phyloP scores from a whole-genome alignment of 345 rosid genomes.

The Eucalyptus cloeziana region DNA sequence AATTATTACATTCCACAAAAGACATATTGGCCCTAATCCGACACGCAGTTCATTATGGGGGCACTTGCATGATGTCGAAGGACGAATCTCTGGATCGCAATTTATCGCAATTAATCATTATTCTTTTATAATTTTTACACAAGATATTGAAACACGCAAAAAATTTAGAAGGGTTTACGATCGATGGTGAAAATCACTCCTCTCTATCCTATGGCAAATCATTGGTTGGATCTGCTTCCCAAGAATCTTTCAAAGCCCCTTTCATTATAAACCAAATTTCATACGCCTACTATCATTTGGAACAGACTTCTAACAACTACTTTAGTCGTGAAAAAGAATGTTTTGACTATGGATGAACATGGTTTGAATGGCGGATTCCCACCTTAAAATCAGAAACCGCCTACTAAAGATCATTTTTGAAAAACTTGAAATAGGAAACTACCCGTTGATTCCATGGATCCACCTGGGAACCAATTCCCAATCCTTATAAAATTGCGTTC shows the following conservation, averaged over 20 bases:
- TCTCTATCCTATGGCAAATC: background rate
- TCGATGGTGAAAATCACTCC: background rate
- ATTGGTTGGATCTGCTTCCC: background rate
- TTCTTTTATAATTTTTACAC: background rate
- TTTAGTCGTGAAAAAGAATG: background rate
- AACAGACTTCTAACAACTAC: background rate
- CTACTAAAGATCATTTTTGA: no score
- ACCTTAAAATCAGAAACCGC: no score
- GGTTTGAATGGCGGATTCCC: no score
- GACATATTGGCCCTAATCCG: background rate
- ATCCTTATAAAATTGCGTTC: no score
- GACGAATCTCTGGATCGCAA: background rate
- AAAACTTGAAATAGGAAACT: rapidly evolving
- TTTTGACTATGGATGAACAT: background rate
- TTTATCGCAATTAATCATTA: background rate
- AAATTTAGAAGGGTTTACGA: background rate
- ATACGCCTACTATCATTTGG: background rate
- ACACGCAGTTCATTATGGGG: background rate
- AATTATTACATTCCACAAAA: background rate
- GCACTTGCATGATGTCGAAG: background rate
- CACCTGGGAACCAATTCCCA: no score
- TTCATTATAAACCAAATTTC: background rate
- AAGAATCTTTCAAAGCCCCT: background rate
- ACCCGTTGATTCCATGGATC: rapidly evolving
- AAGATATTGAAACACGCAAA: background rate